Evolutionary conservation across 2,329 filamentous ascomycete genomes (phyloP).

Genomic region (Dothistroma septosporum): DNA sequence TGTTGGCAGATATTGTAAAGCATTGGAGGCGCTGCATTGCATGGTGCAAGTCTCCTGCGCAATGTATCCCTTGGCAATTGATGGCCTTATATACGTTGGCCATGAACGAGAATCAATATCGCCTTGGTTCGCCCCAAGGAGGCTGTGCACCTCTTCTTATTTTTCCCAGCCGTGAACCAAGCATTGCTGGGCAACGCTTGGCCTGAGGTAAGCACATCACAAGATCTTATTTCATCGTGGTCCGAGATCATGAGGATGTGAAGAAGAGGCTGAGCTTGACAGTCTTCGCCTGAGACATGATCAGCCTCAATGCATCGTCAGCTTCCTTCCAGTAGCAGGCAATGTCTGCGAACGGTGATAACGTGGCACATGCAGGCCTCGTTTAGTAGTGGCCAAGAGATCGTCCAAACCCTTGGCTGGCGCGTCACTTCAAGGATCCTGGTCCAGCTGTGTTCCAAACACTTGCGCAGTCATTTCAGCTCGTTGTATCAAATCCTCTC

Average conservation of each 20-base stretch:
- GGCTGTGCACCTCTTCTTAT: not conserved
- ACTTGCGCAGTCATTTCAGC: not conserved
- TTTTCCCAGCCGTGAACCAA: not conserved
- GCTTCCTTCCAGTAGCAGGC: too few relatives aligned
- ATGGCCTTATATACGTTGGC: not conserved
- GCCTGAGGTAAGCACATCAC: too few relatives aligned
- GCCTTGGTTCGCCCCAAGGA: not conserved
- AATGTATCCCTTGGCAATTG: not conserved
- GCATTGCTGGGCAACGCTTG: not conserved
- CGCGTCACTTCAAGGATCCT: not conserved
- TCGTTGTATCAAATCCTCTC: not conserved
- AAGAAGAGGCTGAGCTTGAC: too few relatives aligned
- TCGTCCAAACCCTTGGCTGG: not conserved
- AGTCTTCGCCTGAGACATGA: not conserved
- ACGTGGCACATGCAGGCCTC: not conserved
- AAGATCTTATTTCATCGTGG: too few relatives aligned
- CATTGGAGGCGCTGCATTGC: not conserved
- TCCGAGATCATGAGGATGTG: too few relatives aligned
- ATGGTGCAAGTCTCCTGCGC: not conserved
- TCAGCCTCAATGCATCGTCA: too few relatives aligned
- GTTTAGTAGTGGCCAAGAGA: not conserved
- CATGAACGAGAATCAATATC: not conserved
- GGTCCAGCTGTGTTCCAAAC: not conserved
- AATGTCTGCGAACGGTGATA: too few relatives aligned
- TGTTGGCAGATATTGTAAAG: not conserved